Evolutionary conservation across 371 early-diverging fungal genomes (phyloP), one percentile per base, ranked within the genome.

Genomic region (Nematocida homosporus): DNA sequence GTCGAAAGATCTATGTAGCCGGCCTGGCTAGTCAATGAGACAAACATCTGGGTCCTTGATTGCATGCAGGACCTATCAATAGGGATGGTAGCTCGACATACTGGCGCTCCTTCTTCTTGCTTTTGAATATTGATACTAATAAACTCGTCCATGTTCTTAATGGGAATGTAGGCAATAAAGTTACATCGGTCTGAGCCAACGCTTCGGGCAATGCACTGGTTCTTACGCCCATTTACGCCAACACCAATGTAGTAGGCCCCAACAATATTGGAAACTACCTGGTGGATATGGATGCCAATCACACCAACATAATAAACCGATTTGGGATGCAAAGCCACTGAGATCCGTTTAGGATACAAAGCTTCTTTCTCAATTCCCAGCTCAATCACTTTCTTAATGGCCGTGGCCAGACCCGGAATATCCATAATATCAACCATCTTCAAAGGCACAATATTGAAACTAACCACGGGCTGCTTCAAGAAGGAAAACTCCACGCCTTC

Each of bases 391-490:
- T 63, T 78, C n/a, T 79, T 77, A n/a, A 85, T 86, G 82, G 85
- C 85, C 25, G 50, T 78, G 29, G 78, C 66, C 13, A 85, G 65
- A 20, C 80, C 82, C 35, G 85, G 85, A 88, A 83, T 88, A 87
- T 27, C 89, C 88, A 61, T 95, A 87, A 83, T 88, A 88, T 82
- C 95, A 88, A 80, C 89, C 81, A 80, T 85, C 78, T 87, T 87
- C 44, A 89, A 76, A 0, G 98, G 98, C 78, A 91, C 89, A 44
- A 95, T 86, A 20, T 88, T 87, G 86, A 93, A 96, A 83, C 94
- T 93, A 65, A 96, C 87, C 10, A 81, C 79, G 23, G 98, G 98
- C 27, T 87, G 86, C 75, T 91, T 90, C 69, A 92, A 81, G 80
- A 97, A 91, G 65, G 88, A 88, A 38, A 91, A 87, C 53, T 91